A percentile compares a stretch with the other conserved stretches of the same genome.
phyloP scores from a whole-genome alignment of 1,284 basidiomycete genomes.

The Thecaphora thlaspeos region DNA sequence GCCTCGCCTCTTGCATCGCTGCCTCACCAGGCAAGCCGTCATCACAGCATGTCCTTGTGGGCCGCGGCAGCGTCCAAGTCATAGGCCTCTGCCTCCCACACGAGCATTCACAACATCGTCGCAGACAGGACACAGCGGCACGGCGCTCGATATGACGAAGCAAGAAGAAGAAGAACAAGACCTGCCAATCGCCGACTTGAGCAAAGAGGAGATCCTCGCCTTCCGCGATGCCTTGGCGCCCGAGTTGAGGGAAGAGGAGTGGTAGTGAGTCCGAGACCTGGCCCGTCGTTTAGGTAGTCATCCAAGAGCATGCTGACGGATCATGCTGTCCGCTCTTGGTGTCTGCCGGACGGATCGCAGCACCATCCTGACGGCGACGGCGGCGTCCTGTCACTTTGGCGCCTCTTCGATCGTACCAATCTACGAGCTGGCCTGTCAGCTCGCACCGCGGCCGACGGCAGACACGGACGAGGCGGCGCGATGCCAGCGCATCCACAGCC shows the following conservation, averaged over 20 bases:
- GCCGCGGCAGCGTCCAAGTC: no score
- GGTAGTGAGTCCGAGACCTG: conserved; percentile 1
- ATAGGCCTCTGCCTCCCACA: no score
- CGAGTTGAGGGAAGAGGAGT: conserved; percentile 1
- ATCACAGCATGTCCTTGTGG: no score
- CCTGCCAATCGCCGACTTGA: not conserved
- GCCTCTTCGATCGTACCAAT: conserved; percentile 7
- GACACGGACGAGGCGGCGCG: not conserved
- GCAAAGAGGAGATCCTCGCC: conserved; percentile 1
- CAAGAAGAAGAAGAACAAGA: no score
- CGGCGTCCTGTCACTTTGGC: conserved; percentile 10
- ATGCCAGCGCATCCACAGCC: conserved; percentile 3
- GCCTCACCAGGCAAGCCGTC: no score
- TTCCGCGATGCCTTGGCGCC: conserved; percentile 6
- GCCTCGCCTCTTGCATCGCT: no score
- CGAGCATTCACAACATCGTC: no score
- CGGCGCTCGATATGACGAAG: no score
- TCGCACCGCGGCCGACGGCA: not conserved
- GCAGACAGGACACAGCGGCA: no score
- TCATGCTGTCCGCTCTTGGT: not conserved
- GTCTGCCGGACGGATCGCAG: not conserved
- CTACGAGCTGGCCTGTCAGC: conserved; percentile 4
- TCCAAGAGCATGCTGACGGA: not conserved
- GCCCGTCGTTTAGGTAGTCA: not conserved
- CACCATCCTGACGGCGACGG: conserved; percentile 6